These are phyloP conservation scores for Fraxinus sp. DNA, from an alignment of 305 asterid species.

Conservation along the genomic window DNA sequence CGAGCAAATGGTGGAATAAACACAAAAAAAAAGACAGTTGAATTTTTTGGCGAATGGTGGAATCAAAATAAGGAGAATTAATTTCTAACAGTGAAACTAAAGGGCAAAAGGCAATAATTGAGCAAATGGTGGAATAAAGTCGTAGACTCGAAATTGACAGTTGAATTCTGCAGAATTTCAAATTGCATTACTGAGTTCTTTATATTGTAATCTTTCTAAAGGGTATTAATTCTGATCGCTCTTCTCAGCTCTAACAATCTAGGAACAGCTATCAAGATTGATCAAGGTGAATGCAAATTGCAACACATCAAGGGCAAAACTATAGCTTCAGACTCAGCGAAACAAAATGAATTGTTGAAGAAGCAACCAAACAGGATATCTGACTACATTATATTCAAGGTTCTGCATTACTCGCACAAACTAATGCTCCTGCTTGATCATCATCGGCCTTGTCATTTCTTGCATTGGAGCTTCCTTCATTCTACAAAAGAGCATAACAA, in stretches of 20 bases:
- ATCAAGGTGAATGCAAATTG: not conserved
- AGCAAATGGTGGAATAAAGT: not conserved
- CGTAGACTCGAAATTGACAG: not conserved
- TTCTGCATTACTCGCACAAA: conserved; percentile 14
- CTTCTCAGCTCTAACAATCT: not conserved
- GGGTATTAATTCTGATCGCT: not conserved
- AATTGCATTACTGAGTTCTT: not conserved
- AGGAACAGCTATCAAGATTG: not conserved
- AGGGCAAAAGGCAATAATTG: not conserved
- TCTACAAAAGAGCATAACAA: conserved; percentile 31
- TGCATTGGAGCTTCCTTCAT: not conserved
- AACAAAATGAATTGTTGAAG: not conserved
- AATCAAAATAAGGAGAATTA: not conserved
- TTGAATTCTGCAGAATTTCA: not conserved
- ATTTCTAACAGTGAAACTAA: not conserved
- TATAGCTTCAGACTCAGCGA: not conserved
- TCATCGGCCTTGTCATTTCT: conserved; percentile 24
- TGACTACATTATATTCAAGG: conserved; percentile 3
- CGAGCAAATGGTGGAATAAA: not conserved
- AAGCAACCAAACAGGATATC: not conserved
- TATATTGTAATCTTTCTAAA: not conserved
- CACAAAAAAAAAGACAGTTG: not conserved
- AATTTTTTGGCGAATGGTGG: not conserved
- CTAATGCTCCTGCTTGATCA: conserved; percentile 25
- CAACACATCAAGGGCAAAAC: not conserved